A percentile compares a stretch with the other conserved stretches of the same genome.
Evolutionary conservation across 176 grass and related monocot species (phyloP).

Genomic region (Paspalum notatum): DNA sequence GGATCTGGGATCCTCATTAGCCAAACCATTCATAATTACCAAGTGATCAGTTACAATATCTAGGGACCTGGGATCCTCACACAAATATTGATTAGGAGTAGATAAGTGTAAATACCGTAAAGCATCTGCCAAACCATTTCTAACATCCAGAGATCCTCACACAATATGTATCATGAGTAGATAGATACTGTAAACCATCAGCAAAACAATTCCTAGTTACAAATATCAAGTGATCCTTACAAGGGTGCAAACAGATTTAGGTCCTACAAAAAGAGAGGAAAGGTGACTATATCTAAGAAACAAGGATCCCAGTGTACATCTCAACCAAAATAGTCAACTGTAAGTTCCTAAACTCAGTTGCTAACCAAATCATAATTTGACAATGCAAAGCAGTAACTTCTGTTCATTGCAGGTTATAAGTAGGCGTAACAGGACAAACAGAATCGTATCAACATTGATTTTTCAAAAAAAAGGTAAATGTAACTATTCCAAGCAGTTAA

Average conservation of each 20-base stretch:
- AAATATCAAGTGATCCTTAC: no score
- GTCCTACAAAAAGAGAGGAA: no score
- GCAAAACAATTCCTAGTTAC: no score
- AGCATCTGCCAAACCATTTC: background rate
- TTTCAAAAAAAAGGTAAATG: background rate
- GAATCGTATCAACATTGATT: background rate
- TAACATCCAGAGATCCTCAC: background rate
- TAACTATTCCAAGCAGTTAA: background rate
- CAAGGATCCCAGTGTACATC: background rate
- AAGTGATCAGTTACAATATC: background rate
- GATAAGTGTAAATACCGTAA: background rate
- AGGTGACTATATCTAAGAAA: background rate
- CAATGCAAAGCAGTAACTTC: background rate
- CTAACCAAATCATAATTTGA: background rate
- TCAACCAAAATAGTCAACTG: no score
- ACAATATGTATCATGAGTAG: background rate
- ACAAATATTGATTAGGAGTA: background rate
- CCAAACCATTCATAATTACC: background rate
- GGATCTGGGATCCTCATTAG: background rate
- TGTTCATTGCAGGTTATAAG: background rate
- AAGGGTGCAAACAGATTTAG: background rate
- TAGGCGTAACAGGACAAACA: background rate
- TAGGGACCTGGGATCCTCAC: background rate
- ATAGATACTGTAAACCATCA: no score
- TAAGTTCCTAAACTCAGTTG: background rate